Conservation (phyloP, 768 basidiomycete species). For the Rhodocollybia butyracea region DNA sequence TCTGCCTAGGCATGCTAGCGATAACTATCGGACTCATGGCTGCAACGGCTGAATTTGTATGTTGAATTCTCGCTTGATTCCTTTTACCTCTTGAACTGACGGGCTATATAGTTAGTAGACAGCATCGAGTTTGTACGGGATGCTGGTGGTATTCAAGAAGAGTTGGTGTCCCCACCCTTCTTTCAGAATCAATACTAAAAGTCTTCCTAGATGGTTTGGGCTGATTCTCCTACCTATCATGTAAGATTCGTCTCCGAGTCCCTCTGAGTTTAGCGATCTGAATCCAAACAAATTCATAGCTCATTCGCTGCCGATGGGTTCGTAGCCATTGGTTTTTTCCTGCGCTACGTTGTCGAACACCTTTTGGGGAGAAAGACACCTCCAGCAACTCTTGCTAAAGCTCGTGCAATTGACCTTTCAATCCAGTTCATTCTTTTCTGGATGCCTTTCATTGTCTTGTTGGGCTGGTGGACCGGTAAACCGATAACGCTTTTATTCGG, state of each 20-base stretch:
- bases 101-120: constrained; percentile 49
- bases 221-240: constrained; percentile 68
- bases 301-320: constrained; percentile 73
- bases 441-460: constrained; percentile 69
- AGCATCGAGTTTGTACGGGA: constrained; percentile 55
- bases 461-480: constrained; percentile 64
- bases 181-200: neutral
- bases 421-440: constrained; percentile 80
- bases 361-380: constrained; percentile 37
- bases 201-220: constrained; percentile 68
- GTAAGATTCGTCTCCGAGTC: neutral
- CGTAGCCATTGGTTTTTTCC: constrained; percentile 56
- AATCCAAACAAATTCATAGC: neutral
- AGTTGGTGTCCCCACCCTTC: constrained; percentile 35
- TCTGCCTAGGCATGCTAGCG: constrained; percentile 50
- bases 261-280: neutral
- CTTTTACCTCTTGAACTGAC: neutral
- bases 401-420: constrained; percentile 69
- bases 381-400: constrained; percentile 61
- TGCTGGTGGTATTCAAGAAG: constrained; percentile 39
- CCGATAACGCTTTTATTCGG: constrained; percentile 70
- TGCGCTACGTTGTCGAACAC: constrained; percentile 38
- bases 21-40: constrained; percentile 61
- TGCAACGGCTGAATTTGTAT: constrained; percentile 70
- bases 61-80: constrained; percentile 12